phyloP scores from a whole-genome alignment of 768 basidiomycete genomes.

The Phlebiopsis gigantea region DNA sequence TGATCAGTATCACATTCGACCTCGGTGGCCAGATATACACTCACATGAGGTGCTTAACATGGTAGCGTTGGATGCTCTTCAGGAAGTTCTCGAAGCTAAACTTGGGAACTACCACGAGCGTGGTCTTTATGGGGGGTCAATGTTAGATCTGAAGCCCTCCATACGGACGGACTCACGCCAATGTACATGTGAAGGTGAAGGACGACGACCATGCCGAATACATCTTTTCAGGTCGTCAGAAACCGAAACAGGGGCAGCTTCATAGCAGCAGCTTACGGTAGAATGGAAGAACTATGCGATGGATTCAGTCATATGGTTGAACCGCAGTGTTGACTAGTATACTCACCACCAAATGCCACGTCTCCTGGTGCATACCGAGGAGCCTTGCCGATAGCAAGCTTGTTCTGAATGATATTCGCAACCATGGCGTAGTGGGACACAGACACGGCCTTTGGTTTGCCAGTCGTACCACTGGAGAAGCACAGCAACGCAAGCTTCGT shows the following conservation, averaged over 20 bases:
- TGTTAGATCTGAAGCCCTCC: too few relatives aligned
- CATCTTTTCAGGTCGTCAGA: constrained; percentile 37
- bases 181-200: constrained; percentile 54
- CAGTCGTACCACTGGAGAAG: constrained; percentile 76
- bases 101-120: constrained; percentile 26
- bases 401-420: constrained; percentile 28
- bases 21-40: too few relatives aligned
- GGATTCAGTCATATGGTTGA: neutral
- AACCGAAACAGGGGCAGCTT: neutral
- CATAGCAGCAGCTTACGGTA: constrained; percentile 38
- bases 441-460: constrained; percentile 54
- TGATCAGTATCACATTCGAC: too few relatives aligned
- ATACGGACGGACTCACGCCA: constrained; percentile 46
- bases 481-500: constrained; percentile 66
- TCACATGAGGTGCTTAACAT: constrained; percentile 27
- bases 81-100: constrained; percentile 27
- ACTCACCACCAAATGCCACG: constrained; percentile 50
- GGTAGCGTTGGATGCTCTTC: constrained; percentile 28
- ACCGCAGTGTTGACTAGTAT: neutral
- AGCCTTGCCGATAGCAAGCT: neutral
- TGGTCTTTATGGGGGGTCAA: constrained; percentile 14
- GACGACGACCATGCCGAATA: constrained; percentile 62
- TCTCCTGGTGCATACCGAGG: constrained; percentile 53
- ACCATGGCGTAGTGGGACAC: constrained; percentile 34
- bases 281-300: constrained; percentile 45